Evolutionary conservation across 176 grass and related monocot species (phyloP), one percentile per base, ranked within the genome.

Genomic region (Poa pratensis): DNA sequence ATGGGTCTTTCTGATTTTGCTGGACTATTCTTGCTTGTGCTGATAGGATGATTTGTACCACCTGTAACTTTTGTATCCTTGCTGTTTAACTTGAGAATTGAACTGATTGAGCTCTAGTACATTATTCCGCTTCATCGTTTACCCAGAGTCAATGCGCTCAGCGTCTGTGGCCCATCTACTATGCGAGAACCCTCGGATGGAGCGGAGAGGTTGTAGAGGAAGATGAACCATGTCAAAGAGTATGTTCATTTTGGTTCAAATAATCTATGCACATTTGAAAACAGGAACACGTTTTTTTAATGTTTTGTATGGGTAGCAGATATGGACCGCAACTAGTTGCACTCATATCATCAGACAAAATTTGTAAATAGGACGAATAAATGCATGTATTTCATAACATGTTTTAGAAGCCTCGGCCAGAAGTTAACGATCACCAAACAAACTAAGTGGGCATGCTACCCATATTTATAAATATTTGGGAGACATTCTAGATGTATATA

Each of bases 41-140:
- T 76, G 51, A 76, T 81, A 71, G 69, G 51, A 60, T 60, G 58
- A 49, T 73, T 73, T 73, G 19, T 66, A 75, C 76, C 4, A 75
- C 10, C 37, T 80, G 7, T 15, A 80, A 51, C 48, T 22, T 45
- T 17, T 49, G 24, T 64, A 65, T 28, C 30, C 57, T 75, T 51
- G 46, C 77, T 64, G 43, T 78, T 83, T 20, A 68, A 28, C 60
- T 78, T 58, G 19, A 43, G 42, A 45, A 43, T 51, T 55, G 45
- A 84, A 64, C 22, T 20, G 53, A 51, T 30, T 64, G 7, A 64
- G 79, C 43, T 17, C 46, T 43, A 46, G 34, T 14, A 46, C 34
- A 82, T 58, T 13, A 15, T 63, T 28, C 27, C 24, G 24, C 60
- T 28, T 28, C 24, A 63, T 27, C 4, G 23, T 14, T 62, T 62